A percentile compares a stretch with the other conserved stretches of the same genome.
Conservation (phyloP, 176 grass and related monocot genomes). For the Eragrostis curvula region DNA sequence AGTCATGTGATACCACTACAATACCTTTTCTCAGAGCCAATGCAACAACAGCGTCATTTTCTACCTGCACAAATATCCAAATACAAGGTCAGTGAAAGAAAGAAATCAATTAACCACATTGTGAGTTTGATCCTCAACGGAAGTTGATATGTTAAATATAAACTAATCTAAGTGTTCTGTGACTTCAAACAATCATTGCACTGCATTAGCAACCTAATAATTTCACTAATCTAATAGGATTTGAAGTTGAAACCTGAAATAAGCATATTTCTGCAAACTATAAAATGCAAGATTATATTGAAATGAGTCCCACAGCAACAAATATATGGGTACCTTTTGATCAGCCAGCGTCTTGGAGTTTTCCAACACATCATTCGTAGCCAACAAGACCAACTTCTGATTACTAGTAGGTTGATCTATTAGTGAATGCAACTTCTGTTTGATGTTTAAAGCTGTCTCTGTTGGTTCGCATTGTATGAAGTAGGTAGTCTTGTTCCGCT, state of each 20-base stretch:
- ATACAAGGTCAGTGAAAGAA: neutral
- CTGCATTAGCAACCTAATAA: neutral
- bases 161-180: neutral
- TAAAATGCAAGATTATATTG: neutral
- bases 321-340: constrained; percentile 44
- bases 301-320: neutral
- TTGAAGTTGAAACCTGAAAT: neutral
- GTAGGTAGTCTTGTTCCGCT: constrained; percentile 81
- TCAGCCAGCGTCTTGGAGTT: constrained; percentile 49
- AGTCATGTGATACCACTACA: neutral
- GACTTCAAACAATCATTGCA: neutral
- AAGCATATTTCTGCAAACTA: neutral
- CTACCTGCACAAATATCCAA: constrained; percentile 56
- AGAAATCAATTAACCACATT: neutral
- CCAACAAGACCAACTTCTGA: constrained; percentile 58
- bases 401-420: constrained; percentile 53
- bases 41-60: constrained; percentile 76
- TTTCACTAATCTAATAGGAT: neutral
- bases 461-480: constrained; percentile 80
- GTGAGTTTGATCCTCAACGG: neutral
- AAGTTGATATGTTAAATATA: neutral
- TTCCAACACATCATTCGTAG: constrained; percentile 59
- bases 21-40: constrained; percentile 73
- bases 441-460: constrained; percentile 67
- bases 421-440: constrained; percentile 70